Conservation (phyloP, 2,329 filamentous ascomycete species). For the Botryosphaeria agaves region DNA sequence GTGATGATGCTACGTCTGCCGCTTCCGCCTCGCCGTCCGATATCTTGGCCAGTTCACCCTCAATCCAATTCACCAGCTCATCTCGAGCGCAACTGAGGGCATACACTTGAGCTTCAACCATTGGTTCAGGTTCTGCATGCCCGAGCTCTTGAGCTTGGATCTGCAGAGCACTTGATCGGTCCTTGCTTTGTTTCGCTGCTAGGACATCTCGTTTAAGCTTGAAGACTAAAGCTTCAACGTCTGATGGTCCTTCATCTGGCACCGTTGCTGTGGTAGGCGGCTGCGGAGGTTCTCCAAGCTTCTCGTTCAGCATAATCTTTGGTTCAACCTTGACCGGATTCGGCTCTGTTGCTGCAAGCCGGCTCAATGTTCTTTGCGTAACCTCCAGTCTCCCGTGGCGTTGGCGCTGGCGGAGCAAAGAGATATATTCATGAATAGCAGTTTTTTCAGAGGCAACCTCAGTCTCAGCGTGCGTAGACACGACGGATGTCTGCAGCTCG, state of each 20-base stretch:
- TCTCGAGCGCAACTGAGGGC: constrained; percentile 28
- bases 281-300: constrained; percentile 18
- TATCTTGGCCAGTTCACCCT: constrained; percentile 27
- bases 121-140: constrained; percentile 1
- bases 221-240: constrained; percentile 12
- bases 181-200: constrained; percentile 15
- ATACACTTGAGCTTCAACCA: constrained; percentile 13
- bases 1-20: too few relatives aligned
- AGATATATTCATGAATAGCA: constrained; percentile 20
- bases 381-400: constrained; percentile 28
- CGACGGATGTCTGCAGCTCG: constrained; percentile 9
- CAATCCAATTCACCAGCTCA: constrained; percentile 33
- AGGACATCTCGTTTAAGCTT: constrained; percentile 21
- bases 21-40: too few relatives aligned
- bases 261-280: constrained; percentile 15
- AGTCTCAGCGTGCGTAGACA: constrained; percentile 13
- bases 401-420: constrained; percentile 26
- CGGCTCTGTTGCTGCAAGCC: constrained; percentile 17
- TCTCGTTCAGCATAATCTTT: constrained; percentile 10
- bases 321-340: constrained; percentile 12
- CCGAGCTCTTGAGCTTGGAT: too few relatives aligned
- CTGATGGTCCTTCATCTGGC: constrained; percentile 6
- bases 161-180: constrained; percentile 8
- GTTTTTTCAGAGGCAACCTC: constrained; percentile 14
- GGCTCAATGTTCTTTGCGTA: constrained; percentile 26